Percentiles rank a stretch among this genome's conserved stretches.
Conservation (phyloP, 208 protist genomes). For the Crithidia mellificae region DNA sequence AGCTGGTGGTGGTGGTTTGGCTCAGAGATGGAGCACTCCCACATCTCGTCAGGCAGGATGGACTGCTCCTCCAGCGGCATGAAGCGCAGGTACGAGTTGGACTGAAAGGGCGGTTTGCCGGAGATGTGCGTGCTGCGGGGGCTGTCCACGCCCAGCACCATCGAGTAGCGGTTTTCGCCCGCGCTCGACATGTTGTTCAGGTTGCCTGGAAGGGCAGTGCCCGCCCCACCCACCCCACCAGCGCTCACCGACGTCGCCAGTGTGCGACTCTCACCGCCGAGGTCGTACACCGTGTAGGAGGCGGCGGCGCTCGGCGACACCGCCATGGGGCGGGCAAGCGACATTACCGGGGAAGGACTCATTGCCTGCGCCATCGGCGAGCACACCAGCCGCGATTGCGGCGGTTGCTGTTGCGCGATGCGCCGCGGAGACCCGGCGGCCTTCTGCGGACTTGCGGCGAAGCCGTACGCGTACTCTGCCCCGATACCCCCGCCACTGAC, state of each 20-base stretch:
- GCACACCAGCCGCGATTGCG: not conserved
- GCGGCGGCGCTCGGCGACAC: not conserved
- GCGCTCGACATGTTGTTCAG: not conserved
- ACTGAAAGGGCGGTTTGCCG: not conserved
- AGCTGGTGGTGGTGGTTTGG: not conserved
- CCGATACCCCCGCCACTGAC: not conserved
- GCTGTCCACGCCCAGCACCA: conserved; percentile 13
- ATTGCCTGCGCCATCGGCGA: conserved; percentile 3
- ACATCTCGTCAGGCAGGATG: conserved; percentile 12
- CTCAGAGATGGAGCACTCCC: conserved; percentile 14
- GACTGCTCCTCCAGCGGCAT: conserved; percentile 8
- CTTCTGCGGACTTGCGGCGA: not conserved
- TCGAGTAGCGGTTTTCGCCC: conserved; percentile 11
- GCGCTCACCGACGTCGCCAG: no score
- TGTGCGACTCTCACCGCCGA: not conserved
- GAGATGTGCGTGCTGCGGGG: not conserved
- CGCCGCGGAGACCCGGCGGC: not conserved
- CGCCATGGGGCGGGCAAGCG: conserved; percentile 2
- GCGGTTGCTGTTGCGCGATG: not conserved
- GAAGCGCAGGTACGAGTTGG: conserved; percentile 12
- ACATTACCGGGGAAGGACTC: conserved; percentile 8
- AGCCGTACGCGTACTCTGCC: not conserved
- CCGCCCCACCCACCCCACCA: no score
- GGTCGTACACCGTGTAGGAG: not conserved
- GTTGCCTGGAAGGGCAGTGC: no score